Base-by-base conservation (phyloP, 2,329 filamentous ascomycete genomes). In the Fusarium luffae region DNA sequence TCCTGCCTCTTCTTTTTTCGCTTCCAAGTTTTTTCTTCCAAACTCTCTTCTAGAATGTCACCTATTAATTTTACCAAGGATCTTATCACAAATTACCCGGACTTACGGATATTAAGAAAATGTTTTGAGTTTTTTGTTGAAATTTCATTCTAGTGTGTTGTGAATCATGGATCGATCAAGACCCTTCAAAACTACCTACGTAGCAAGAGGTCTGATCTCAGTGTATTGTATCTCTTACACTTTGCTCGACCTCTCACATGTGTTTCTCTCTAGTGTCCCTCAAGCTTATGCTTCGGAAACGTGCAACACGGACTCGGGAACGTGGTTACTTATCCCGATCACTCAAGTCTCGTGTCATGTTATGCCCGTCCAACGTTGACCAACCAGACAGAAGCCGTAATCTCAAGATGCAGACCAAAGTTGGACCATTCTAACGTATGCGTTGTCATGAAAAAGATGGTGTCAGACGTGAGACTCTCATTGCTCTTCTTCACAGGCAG, bases 371-470 rank as follows among this genome's bases (percentile, higher is more conserved):
- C 18, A 12, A 37, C 18, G 18, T 37, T n/a, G n/a, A 37, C 34
- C 34, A 37, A 37, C 68, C 59, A 68, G 64, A 50, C 63, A 71
- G 37, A 51, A 27, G n/a, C 25, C 56, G 37, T 44, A 12, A 52
- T 67, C 63, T 65, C 54, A 37, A 32, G 59, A 69, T 65, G 63
- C 59, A 71, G 63, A 40, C 47, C 27, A 44, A 51, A 49, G 63
- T 70, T 61, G 68, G 59, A 69, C 68, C 34, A 60, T 63, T 61
- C 65, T 41, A 65, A 71, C 61, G 59, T 46, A 65, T 70, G 68
- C 51, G 68, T 70, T 70, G 68, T 69, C 68, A 65, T 49, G 21
- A 25, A 21, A 40, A 59, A 71, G 63, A 71, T 57, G 68, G 63
- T 70, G 68, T 71, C 64, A 28, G 59, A 43, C 54, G 34, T 40